Conservation (phyloP, 2,329 filamentous ascomycete species). For the Exophiala sp. region DNA sequence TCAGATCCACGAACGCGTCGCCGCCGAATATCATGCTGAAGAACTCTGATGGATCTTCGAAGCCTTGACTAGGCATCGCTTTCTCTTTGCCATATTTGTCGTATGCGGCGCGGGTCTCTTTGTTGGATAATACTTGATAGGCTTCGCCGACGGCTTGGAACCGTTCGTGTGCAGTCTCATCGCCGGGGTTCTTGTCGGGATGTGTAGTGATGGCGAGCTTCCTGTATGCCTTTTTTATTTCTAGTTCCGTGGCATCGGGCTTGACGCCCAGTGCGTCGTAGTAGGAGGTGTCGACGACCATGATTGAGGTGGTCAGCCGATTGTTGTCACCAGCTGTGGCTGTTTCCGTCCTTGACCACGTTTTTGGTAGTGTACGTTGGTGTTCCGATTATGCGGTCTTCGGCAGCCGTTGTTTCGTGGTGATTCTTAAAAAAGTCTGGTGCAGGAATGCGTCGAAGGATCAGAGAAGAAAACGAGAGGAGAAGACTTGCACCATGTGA, state of each 20-base stretch:
- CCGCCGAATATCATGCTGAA: slow-evolving; percentile 98
- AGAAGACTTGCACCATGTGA: background rate
- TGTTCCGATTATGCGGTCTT: no score
- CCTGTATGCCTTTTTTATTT: slow-evolving; percentile 96
- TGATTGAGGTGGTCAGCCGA: slow-evolving; percentile 39
- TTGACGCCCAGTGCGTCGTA: slow-evolving; percentile 83
- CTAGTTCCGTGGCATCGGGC: slow-evolving; percentile 79
- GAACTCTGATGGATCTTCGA: slow-evolving; percentile 94
- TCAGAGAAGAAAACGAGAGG: background rate
- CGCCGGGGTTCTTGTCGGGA: slow-evolving; percentile 93
- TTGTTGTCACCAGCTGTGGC: background rate
- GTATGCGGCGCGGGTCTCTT: slow-evolving; percentile 83
- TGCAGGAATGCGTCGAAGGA: background rate
- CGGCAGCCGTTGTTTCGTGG: background rate
- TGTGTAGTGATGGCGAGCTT: slow-evolving; percentile 72
- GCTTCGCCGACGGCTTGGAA: slow-evolving; percentile 80
- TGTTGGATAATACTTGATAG: slow-evolving; percentile 77
- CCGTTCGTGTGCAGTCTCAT: slow-evolving; percentile 87
- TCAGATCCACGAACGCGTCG: slow-evolving; percentile 92
- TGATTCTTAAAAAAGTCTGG: background rate
- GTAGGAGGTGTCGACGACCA: slow-evolving; percentile 86
- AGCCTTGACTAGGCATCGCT: slow-evolving; percentile 84
- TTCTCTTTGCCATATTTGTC: slow-evolving; percentile 97
- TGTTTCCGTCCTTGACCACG: no score
- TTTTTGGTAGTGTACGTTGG: no score